These are phyloP conservation scores for Candida sakaeoensis DNA, from an alignment of 805 yeast species.

Conservation along the genomic window DNA sequence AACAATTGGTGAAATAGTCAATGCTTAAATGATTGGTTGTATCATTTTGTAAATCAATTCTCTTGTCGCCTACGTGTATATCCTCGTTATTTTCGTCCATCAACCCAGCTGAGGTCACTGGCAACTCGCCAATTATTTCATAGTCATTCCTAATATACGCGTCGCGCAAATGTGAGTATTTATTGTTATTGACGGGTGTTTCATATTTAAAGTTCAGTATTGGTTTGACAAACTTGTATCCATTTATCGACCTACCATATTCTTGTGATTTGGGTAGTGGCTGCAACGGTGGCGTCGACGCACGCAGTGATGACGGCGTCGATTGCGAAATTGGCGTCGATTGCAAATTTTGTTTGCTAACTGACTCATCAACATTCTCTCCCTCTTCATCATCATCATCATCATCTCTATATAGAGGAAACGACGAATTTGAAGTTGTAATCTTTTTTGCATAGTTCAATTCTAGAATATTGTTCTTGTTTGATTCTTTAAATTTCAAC, in stretches of 20 bases:
- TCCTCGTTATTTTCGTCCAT: constrained; percentile 32
- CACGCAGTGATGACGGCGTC: constrained; percentile 40
- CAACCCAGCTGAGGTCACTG: constrained; percentile 26
- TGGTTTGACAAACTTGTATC: constrained; percentile 41
- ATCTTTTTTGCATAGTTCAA: constrained; percentile 30
- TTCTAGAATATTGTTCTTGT: constrained; percentile 25
- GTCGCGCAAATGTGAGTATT: constrained; percentile 9
- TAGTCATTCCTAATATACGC: constrained; percentile 24
- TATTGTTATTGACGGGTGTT: constrained; percentile 17
- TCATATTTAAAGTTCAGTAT: constrained; percentile 14
- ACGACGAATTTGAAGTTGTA: constrained; percentile 13
- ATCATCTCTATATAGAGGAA: constrained; percentile 5
- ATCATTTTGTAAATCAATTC: constrained; percentile 27
- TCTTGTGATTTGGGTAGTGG: constrained; percentile 16
- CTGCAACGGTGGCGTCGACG: constrained; percentile 26
- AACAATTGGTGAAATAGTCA: constrained; percentile 15
- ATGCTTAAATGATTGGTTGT: constrained; percentile 10
- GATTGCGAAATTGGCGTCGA: constrained; percentile 41
- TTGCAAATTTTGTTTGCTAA: constrained; percentile 4
- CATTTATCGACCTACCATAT: constrained; percentile 37
- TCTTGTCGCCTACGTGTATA: constrained; percentile 34
- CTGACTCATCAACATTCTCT: constrained; percentile 12
- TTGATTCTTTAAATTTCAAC: constrained; percentile 23
- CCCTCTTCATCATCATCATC: constrained; percentile 11
- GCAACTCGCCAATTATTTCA: constrained; percentile 30